Evolutionary conservation across 2,329 filamentous ascomycete species (phyloP), one percentile per base, ranked within the genome.

Genomic region (Arthrinium phaeospermum): DNA sequence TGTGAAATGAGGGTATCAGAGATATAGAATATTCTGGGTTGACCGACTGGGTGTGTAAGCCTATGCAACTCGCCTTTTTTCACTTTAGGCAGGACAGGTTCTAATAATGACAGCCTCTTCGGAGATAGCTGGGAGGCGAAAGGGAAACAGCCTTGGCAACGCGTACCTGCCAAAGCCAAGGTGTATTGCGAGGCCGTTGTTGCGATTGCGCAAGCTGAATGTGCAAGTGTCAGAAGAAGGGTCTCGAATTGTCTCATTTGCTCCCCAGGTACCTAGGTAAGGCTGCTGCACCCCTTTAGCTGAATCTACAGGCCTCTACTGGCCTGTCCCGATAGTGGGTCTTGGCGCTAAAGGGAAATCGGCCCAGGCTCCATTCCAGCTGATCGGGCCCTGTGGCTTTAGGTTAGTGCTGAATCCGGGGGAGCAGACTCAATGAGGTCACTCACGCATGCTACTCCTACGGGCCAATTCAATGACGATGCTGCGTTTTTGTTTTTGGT

Each of bases 31-130:
- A 44, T 67, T 37, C 34, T 44, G 72, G 47, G 67, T 68, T 64
- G 37, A 19, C 68, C 77, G 76, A 77, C 75, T 30, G 8, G 57
- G 57, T 64, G 57, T 64, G 57, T 64, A 41, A 64, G 57, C 57
- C 34, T n/a, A 41, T 41, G 34, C 53, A 27, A 61, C 16, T 19
- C 19, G 53, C 30, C 27, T 37, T 61, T 16, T 61, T 61, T 16
- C 12, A 19, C 30, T 37, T 16, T 37, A 61, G 53, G 27, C 34
- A 51, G 47, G 47, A 14, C 51, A 22, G 51, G 27, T 37, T 22
- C 14, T 12, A 4, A 2, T 7, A 22, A 16, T 22, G 30, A 22
- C 30, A 37, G 53, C 14, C 22, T 37, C 6, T 14, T n/a, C 57
- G 12, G 10, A 14, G 41, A 41, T 41, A 34, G 8, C 22, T 41